Evolutionary conservation across 1,284 basidiomycete genomes (phyloP), one percentile per base, ranked within the genome.

Genomic region (Trichosporon faecale): DNA sequence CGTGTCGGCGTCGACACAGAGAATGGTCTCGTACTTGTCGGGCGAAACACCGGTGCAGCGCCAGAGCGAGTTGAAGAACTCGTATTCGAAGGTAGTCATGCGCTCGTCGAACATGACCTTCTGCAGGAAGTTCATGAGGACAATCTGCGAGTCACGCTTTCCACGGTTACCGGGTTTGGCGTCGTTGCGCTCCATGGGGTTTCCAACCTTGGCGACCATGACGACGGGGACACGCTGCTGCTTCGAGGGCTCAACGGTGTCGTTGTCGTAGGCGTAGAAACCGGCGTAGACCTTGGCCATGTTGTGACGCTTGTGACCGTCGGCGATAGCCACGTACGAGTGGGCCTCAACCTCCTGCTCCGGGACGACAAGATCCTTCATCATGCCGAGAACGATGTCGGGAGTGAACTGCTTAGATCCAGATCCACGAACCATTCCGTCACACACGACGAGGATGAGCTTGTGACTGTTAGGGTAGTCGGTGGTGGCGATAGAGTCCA

Each of bases 401-500:
- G 97, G 96, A 0, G 95, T 98, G 68, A 91, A 91, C 81, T 93
- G 81, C 68, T 87, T 84, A 76, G 96, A 96, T 11, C 94, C 95
- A 29, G 70, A 70, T 77, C 97, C 97, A 86, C 95, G 95, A 79
- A 99, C 97, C 90, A 98, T 94, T 77, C 97, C 97, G 82, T 99
- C 97, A 64, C 95, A 94, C 75, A 99, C 96, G 79, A 99, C 91
- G 71, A 99, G 86, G 72, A 99, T 90, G 67, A 98, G 82, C 82
- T 99, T 99, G 86, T 99, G 97, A 76, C 91, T 94, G 86, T 99
- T 98, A 31, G 96, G 96, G 80, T 98, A 99, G 83, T 98, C 95
- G 60, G 96, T 98, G 7, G 96, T 99, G 4, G 95, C 95, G 27
- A 99, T 88, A 18, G 96, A 98, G 84, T 99, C 96, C 27, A 99